phyloP scores from a whole-genome alignment of 2,329 filamentous ascomycete genomes.

The Orbilia quercus region DNA sequence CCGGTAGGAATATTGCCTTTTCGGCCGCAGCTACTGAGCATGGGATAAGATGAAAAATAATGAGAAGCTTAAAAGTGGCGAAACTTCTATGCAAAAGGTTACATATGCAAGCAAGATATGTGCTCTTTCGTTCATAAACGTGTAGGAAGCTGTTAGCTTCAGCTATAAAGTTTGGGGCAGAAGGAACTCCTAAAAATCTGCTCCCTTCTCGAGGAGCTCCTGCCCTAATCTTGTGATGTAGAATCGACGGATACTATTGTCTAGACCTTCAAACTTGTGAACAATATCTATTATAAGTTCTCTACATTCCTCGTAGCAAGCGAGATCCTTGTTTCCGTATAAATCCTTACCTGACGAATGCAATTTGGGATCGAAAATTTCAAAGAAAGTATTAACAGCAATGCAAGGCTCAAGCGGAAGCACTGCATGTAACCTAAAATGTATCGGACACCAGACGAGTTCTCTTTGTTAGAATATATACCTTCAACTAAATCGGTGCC shows the following conservation, averaged over 20 bases:
- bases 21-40: slow-evolving; percentile 56
- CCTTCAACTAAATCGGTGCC: not conserved
- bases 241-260: slow-evolving; percentile 73
- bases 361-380: slow-evolving; percentile 70
- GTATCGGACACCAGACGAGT: not conserved
- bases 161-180: too few species aligned
- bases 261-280: slow-evolving; percentile 70
- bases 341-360: slow-evolving; percentile 83
- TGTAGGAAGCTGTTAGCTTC: not conserved
- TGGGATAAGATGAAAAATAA: too few species aligned
- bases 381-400: slow-evolving; percentile 91
- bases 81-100: too few species aligned
- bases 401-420: slow-evolving; percentile 72
- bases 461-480: not conserved
- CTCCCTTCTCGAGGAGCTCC: slow-evolving; percentile 69
- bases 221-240: slow-evolving; percentile 78
- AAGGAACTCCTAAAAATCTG: slow-evolving; percentile 3
- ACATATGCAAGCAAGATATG: not conserved
- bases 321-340: slow-evolving; percentile 87
- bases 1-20: slow-evolving; percentile 47
- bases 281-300: slow-evolving; percentile 76
- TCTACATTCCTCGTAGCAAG: slow-evolving; percentile 83
- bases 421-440: slow-evolving; percentile 74
- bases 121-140: not conserved
- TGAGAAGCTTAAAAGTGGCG: too few species aligned